Percentiles rank a stretch among this genome's conserved stretches.
phyloP scores from a whole-genome alignment of 768 basidiomycete genomes.

The Suillus placidus region DNA sequence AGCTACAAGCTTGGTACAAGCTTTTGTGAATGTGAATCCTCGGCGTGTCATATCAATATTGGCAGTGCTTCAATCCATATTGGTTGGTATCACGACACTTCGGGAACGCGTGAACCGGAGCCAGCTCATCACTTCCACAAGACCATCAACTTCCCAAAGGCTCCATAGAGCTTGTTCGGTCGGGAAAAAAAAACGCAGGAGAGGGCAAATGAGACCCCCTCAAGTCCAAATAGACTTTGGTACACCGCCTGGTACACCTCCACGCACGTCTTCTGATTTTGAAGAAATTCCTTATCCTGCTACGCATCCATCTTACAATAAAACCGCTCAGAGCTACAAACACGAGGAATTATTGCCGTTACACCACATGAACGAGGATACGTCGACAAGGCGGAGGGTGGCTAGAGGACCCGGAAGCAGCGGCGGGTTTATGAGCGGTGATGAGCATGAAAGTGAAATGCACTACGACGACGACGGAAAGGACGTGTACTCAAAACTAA shows the following conservation, averaged over 20 bases:
- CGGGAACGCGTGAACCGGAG: background rate
- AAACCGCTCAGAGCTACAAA: conserved; percentile 30
- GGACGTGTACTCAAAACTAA: conserved; percentile 58
- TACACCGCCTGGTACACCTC: conserved; percentile 50
- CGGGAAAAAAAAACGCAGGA: conserved; percentile 12
- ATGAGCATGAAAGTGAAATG: conserved; percentile 30
- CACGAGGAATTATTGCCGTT: conserved; percentile 50
- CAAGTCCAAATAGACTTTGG: conserved; percentile 76
- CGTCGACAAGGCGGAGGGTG: conserved; percentile 48
- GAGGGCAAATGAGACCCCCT: conserved; percentile 58
- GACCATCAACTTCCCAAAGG: conserved; percentile 12
- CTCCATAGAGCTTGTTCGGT: conserved; percentile 15
- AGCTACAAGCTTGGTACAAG: background rate
- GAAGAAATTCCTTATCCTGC: conserved; percentile 68
- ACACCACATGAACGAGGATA: conserved; percentile 56
- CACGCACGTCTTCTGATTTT: conserved; percentile 65
- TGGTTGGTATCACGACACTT: background rate
- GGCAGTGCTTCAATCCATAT: background rate
- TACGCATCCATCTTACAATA: conserved; percentile 21
- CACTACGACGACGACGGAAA: conserved; percentile 67
- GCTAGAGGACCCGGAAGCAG: conserved; percentile 38
- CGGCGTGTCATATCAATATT: background rate
- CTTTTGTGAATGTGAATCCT: background rate
- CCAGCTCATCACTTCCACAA: background rate
- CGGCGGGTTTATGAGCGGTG: conserved; percentile 31